Conservation (phyloP, 306 rosid genomes). For the Casuarina equisetifolia region DNA sequence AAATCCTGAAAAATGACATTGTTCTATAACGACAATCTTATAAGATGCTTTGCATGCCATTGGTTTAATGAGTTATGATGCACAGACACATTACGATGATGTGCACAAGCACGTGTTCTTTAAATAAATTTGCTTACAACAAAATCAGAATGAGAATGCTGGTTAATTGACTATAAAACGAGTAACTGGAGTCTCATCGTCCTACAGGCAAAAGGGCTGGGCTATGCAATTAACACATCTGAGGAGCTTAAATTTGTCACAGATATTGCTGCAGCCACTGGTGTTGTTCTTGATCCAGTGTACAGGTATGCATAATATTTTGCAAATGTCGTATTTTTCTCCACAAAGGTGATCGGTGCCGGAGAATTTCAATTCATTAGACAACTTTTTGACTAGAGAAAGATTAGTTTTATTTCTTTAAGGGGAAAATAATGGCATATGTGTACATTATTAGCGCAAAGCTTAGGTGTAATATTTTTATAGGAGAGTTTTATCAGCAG, state of each 20-base stretch:
- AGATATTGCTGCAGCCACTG: conserved; percentile 77
- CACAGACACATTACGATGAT: background rate
- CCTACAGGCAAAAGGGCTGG: conserved; percentile 83
- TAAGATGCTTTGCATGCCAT: background rate
- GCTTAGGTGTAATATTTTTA: background rate
- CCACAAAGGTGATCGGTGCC: background rate
- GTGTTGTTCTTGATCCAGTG: conserved; percentile 90
- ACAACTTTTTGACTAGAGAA: background rate
- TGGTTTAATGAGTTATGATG: background rate
- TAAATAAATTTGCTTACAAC: background rate
- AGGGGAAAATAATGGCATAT: background rate
- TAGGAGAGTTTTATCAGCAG: background rate
- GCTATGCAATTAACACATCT: conserved; percentile 80
- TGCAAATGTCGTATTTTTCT: background rate
- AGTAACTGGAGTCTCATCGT: conserved; percentile 23
- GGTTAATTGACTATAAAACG: conserved; percentile 23
- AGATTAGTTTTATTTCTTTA: background rate
- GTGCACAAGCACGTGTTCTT: background rate
- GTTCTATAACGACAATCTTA: background rate
- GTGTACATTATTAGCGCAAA: background rate
- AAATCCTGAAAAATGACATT: background rate
- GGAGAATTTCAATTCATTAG: conserved; percentile 3
- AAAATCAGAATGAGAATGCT: conserved; percentile 8
- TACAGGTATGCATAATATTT: conserved; percentile 57
- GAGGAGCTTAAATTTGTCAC: conserved; percentile 81